phyloP scores from a whole-genome alignment of 106 monocot species.

The Acorus gramineus region DNA sequence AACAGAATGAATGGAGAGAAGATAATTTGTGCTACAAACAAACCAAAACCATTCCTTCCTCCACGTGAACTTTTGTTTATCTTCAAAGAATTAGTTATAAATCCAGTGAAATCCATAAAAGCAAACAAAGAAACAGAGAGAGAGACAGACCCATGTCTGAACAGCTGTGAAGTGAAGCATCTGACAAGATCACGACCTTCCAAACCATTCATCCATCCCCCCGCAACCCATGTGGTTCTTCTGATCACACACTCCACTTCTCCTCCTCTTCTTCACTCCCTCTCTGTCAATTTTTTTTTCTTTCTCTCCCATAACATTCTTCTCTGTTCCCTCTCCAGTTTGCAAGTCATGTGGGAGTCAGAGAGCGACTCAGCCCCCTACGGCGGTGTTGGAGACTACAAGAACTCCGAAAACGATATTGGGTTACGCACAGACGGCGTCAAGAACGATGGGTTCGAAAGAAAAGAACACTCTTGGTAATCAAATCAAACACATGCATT shows the following conservation, averaged over 20 bases:
- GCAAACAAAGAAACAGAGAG: background rate
- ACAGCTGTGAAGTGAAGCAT: constrained; percentile 27
- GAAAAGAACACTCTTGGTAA: constrained; percentile 72
- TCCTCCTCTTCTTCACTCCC: constrained; percentile 3
- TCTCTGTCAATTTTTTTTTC: background rate
- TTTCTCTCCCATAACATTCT: background rate
- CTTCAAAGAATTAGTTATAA: too few species aligned
- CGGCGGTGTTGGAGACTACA: constrained; percentile 24
- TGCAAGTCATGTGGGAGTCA: constrained; percentile 68
- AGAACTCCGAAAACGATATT: constrained; percentile 5
- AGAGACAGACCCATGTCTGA: constrained; percentile 16
- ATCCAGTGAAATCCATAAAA: too few species aligned
- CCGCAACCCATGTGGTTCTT: constrained; percentile 31
- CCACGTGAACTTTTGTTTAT: too few species aligned
- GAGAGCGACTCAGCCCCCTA: constrained; percentile 32
- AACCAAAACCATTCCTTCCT: too few species aligned
- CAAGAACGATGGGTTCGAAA: constrained; percentile 65
- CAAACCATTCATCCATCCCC: constrained; percentile 7
- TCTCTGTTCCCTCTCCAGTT: background rate
- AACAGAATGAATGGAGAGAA: too few species aligned
- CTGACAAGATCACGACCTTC: constrained; percentile 11
- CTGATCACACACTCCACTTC: background rate
- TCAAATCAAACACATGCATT: background rate
- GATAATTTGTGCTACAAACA: too few species aligned
- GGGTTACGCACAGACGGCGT: constrained; percentile 34